Conservation (phyloP, 495 filamentous ascomycete species). For the Hamigera avellanea region DNA sequence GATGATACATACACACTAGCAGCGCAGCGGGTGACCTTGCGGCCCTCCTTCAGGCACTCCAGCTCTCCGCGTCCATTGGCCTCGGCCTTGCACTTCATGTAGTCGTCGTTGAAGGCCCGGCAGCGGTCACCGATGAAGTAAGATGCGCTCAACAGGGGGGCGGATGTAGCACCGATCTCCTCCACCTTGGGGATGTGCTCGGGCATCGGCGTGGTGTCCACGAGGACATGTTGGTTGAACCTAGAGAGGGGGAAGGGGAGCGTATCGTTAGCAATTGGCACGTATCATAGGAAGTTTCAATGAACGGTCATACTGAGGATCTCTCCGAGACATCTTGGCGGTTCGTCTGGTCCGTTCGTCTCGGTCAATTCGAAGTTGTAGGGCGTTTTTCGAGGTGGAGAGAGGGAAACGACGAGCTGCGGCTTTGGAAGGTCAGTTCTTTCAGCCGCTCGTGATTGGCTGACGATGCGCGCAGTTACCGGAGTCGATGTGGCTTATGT, state of each 20-base stretch:
- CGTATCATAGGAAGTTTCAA: constrained; percentile 1
- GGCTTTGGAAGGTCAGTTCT: constrained; percentile 10
- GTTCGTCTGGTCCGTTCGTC: constrained; percentile 8
- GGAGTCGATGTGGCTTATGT: constrained; percentile 2
- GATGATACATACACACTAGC: constrained; percentile 72
- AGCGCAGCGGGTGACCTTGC: constrained; percentile 93
- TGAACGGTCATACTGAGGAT: constrained; percentile 28
- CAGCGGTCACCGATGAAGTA: constrained; percentile 97
- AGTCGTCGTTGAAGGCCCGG: constrained; percentile 94
- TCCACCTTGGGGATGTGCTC: constrained; percentile 79
- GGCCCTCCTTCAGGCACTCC: constrained; percentile 89
- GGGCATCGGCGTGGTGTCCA: constrained; percentile 94
- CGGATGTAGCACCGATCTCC: constrained; percentile 84
- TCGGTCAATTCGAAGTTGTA: constrained; percentile 3
- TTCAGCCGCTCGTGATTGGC: constrained; percentile 22
- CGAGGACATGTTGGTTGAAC: constrained; percentile 83
- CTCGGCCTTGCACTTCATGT: constrained; percentile 97
- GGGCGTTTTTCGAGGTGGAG: constrained; percentile 4
- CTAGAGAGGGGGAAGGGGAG: constrained; percentile 34
- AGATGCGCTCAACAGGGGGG: constrained; percentile 80
- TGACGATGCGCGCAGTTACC: not conserved
- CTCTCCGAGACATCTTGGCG: constrained; percentile 38
- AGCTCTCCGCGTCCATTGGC: constrained; percentile 77
- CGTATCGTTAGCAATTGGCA: not conserved
- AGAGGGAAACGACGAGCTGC: constrained; percentile 2